Base-by-base conservation (phyloP, 2,329 filamentous ascomycete genomes). In the Fusarium tupiense region DNA sequence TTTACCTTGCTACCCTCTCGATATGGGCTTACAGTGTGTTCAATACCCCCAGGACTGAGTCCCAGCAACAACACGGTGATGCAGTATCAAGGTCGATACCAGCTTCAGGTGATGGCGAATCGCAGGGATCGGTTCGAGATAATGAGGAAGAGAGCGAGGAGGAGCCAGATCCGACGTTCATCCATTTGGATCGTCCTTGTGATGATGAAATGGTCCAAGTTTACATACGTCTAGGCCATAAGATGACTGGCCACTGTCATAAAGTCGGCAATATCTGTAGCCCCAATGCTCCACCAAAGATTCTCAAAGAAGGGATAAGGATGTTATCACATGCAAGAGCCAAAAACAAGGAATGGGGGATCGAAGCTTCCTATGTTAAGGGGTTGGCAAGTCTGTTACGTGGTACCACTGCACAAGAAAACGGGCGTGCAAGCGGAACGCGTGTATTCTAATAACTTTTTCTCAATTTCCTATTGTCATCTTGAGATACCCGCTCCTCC, bases 141-240 rank as follows among this genome's bases (percentile, higher is more conserved):
- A 47, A 67, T 20, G 20, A 40, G 16, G 37, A 19, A 12, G 57
- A 52, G 22, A 37, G 33, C 11, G 56, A 59, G 49, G 64, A 67
- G 37, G 65, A 73, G 4, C 73, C 62, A 22, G 72, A 75, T 8
- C 62, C 56, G 12, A 37, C 52, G 10, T 75, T 75, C 24, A 64
- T 75, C 4, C 66, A 75, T 26, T 53, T 75, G 1, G 73, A 75
- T 40, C 69, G 73, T 7, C 73, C 73, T 14, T 75, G 72, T 10
- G 73, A 75, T 16, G 73, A 75, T 16, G 73, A 75, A 47, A 75
- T 75, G 62, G 73, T 75, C 1, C 73, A 75, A 31, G 53, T 66
- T 0, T 75, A 73, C 40, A 74, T 75, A 33, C 63, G 73, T 1
- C 57, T 70, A 2, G 73, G 73, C 6, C 69, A 75, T 22, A 75